Conservation (phyloP, 192 early-diverging fungal species). For the Backusella australiensis region DNA sequence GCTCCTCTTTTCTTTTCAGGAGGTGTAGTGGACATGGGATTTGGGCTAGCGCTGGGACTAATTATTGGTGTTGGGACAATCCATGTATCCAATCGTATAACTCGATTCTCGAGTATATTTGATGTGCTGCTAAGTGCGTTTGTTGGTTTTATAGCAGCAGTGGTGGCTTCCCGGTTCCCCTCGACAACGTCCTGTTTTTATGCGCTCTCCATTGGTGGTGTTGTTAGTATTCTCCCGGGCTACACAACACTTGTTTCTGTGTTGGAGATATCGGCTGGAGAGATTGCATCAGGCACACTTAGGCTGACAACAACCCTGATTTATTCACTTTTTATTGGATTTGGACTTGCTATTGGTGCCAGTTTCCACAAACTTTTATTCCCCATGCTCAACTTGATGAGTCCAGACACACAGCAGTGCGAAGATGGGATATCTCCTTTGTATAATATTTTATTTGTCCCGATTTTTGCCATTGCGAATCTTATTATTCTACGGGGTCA, state of each 20-base stretch:
- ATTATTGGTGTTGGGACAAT: conserved; percentile 4
- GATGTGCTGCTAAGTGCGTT: conserved; percentile 16
- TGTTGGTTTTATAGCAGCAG: conserved; percentile 16
- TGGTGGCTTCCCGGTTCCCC: not conserved
- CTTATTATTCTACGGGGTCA: conserved; percentile 1
- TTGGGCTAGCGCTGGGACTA: conserved; percentile 7
- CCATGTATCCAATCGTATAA: conserved; percentile 6
- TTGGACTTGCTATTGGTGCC: conserved; percentile 21
- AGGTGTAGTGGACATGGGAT: conserved; percentile 7
- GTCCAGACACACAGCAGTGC: not conserved
- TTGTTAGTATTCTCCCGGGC: conserved; percentile 17
- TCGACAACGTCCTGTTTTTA: conserved; percentile 11
- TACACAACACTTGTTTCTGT: conserved; percentile 18
- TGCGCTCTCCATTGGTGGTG: conserved; percentile 22
- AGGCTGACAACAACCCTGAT: conserved; percentile 16
- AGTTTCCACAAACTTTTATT: conserved; percentile 16
- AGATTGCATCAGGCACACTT: conserved; percentile 13
- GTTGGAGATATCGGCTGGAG: conserved; percentile 14
- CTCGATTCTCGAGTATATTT: conserved; percentile 17
- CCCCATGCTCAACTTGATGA: conserved; percentile 9
- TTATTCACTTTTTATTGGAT: conserved; percentile 21
- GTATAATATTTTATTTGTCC: conserved; percentile 16
- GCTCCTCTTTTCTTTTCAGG: conserved; percentile 16
- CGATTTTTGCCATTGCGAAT: conserved; percentile 14
- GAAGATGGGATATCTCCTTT: conserved; percentile 7